phyloP scores from a whole-genome alignment of 2,329 filamentous ascomycete genomes.

The Westerdykella ornata region DNA sequence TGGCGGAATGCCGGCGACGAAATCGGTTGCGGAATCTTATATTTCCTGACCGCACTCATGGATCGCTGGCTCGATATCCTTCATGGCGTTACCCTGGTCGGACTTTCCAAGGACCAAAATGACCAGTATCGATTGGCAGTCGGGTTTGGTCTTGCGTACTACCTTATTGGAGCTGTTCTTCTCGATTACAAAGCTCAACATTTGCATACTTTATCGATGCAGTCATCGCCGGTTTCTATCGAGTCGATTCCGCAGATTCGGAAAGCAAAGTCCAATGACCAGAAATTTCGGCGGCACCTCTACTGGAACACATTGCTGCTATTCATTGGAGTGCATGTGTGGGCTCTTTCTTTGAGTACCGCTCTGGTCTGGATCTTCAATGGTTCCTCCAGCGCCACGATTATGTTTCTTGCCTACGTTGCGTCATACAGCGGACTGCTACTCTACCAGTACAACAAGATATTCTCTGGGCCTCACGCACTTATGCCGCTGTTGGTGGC shows the following conservation, averaged over 20 bases:
- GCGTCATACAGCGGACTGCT: slow-evolving; percentile 48
- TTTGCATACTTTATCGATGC: slow-evolving; percentile 42
- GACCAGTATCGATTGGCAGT: slow-evolving; percentile 42
- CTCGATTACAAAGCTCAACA: slow-evolving; percentile 51
- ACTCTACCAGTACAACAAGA: slow-evolving; percentile 46
- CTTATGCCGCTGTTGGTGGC: slow-evolving; percentile 46
- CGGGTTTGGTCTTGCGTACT: slow-evolving; percentile 53
- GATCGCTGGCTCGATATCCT: slow-evolving; percentile 51
- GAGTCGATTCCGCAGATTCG: slow-evolving; percentile 40
- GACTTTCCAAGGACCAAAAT: slow-evolving; percentile 32
- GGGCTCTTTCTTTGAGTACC: slow-evolving; percentile 47
- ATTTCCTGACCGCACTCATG: slow-evolving; percentile 50
- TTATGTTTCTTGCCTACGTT: slow-evolving; percentile 48
- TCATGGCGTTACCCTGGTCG: slow-evolving; percentile 40
- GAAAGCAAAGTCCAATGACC: slow-evolving; percentile 41
- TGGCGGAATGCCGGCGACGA: slow-evolving; percentile 53
- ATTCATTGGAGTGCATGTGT: slow-evolving; percentile 48
- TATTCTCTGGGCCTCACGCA: slow-evolving; percentile 47
- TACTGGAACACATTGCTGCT: slow-evolving; percentile 48
- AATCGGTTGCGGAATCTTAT: slow-evolving; percentile 49
- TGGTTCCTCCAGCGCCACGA: slow-evolving; percentile 36
- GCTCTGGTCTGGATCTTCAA: slow-evolving; percentile 50
- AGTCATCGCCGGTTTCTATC: slow-evolving; percentile 39
- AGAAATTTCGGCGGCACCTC: slow-evolving; percentile 42
- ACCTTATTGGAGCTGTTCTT: slow-evolving; percentile 51